Conservation (phyloP, 768 basidiomycete genomes). For the Russula compacta region DNA sequence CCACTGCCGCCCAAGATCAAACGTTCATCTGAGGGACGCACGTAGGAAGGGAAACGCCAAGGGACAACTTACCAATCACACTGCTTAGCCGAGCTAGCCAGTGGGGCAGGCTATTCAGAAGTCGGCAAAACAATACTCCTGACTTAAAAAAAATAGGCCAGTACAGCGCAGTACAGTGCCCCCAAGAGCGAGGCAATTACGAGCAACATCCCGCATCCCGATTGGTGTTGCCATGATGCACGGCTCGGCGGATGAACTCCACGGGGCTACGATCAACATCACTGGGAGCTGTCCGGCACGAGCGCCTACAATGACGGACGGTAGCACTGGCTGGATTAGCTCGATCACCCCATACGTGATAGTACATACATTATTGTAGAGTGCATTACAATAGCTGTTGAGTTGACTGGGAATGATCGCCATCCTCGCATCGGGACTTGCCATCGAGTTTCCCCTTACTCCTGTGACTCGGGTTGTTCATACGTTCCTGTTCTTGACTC, state of each 20-base stretch:
- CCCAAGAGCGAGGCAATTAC: no score
- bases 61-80: background rate
- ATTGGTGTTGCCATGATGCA: background rate
- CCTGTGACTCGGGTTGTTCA: background rate
- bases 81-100: background rate
- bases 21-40: background rate
- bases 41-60: background rate
- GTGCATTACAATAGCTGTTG: no score
- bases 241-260: background rate
- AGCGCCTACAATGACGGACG: background rate
- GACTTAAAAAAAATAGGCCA: no score
- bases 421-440: no score
- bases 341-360: no score
- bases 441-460: no score
- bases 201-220: background rate
- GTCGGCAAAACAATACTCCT: no score
- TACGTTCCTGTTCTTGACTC: background rate
- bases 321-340: no score
- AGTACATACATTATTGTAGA: background rate
- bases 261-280: background rate
- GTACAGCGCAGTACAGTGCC: no score
- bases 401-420: no score
- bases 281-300: background rate
- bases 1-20: background rate
- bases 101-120: background rate